Evolutionary conservation across 2,329 filamentous ascomycete genomes (phyloP).

Genomic region (Aspergillus fijiensis): DNA sequence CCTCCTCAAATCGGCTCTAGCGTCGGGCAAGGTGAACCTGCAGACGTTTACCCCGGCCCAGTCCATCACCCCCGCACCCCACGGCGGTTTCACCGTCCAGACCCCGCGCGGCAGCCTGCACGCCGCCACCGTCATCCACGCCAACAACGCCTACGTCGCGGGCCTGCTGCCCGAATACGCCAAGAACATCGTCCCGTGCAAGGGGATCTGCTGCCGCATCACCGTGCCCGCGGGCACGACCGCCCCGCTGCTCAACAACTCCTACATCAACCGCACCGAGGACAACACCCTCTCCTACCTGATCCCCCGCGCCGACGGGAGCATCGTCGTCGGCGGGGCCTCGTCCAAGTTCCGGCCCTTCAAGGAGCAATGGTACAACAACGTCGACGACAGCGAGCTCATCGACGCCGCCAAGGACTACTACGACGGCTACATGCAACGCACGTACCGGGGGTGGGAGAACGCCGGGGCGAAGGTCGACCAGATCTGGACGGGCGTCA

Average conservation of each 20-base stretch:
- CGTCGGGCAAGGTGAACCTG: conserved; percentile 50
- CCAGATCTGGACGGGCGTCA: conserved; percentile 45
- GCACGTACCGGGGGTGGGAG: conserved; percentile 37
- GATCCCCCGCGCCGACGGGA: conserved; percentile 54
- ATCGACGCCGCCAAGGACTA: conserved; percentile 45
- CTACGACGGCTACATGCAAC: conserved; percentile 38
- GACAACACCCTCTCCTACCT: conserved; percentile 51
- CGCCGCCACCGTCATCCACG: conserved; percentile 68
- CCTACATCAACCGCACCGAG: conserved; percentile 59
- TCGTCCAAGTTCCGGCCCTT: conserved; percentile 45
- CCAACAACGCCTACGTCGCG: conserved; percentile 81
- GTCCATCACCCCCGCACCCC: conserved; percentile 41
- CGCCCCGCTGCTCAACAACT: conserved; percentile 39
- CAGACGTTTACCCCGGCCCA: conserved; percentile 53
- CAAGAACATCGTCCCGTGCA: conserved; percentile 71
- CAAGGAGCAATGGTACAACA: conserved; percentile 44
- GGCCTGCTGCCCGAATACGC: conserved; percentile 68
- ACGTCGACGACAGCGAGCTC: conserved; percentile 50
- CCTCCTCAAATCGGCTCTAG: conserved; percentile 63
- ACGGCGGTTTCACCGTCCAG: conserved; percentile 57
- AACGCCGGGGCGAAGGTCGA: conserved; percentile 28
- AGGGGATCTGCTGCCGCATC: conserved; percentile 53
- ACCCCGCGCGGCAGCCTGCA: conserved; percentile 61
- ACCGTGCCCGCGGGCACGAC: conserved; percentile 20
- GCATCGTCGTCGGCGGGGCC: conserved; percentile 63